Base-by-base conservation (phyloP, 805 yeast genomes). In the Naumovozyma castellii region DNA sequence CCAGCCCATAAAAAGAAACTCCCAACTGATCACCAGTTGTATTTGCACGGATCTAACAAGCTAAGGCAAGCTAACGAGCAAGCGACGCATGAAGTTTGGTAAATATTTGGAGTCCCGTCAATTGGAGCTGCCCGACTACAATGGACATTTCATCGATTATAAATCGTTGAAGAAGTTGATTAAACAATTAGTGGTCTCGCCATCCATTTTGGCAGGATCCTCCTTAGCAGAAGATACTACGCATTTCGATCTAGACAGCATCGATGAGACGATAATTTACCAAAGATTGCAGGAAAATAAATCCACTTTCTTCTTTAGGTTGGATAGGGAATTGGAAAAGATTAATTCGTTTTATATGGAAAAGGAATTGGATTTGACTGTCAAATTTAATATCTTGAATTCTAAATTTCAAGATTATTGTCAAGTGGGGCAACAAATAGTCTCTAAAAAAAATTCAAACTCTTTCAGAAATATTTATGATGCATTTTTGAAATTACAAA, bases 51-150 rank as follows among this genome's bases (percentile, higher is more conserved):
- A n/a, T n/a, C n/a, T n/a, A n/a, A n/a, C n/a, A n/a, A n/a, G n/a
- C n/a, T n/a, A n/a, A n/a, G n/a, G n/a, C n/a, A n/a, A n/a, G n/a
- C n/a, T n/a, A n/a, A n/a, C n/a, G n/a, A n/a, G n/a, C n/a, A n/a
- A n/a, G n/a, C n/a, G n/a, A n/a, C n/a, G n/a, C 27, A 67, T 68
- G 98, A 92, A 92, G 70, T 92, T 87, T 62, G 98, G 98, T 38
- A 92, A 92, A 64, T 84, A 86, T 57, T 70, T 92, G 58, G 97
- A 95, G 47, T 83, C 94, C 33, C 77, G 97, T 58, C 96, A 87
- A 64, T 70, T 92, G 50, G 97, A 90, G 61, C 69, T 90, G 43
- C 97, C 97, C 9, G 98, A 92, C 62, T 92, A 92, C 61, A 78
- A 94, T 37, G 87, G 90, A 30, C 82, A 85, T 58, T 92, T 90